These are phyloP conservation scores for Rosa rugosa DNA, from an alignment of 306 rosid species.

Conservation along the genomic window DNA sequence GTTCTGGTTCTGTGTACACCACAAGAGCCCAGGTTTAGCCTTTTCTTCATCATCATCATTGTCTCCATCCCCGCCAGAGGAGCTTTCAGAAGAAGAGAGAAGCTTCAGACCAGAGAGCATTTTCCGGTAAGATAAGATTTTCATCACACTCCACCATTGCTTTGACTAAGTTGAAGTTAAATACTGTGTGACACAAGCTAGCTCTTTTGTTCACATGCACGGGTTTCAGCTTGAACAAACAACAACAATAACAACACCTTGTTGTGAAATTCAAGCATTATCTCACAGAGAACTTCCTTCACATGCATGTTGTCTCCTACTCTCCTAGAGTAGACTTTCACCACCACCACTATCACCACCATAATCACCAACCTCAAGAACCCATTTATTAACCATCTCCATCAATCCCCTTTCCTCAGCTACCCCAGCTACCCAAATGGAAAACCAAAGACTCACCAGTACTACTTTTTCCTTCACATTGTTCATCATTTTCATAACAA, in stretches of 20 bases:
- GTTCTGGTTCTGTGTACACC: not conserved
- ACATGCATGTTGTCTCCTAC: constrained; percentile 68
- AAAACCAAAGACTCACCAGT: constrained; percentile 3
- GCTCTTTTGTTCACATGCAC: constrained; percentile 63
- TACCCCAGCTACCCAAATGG: constrained; percentile 38
- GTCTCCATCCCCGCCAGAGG: not conserved
- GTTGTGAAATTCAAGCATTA: constrained; percentile 70
- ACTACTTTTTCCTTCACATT: constrained; percentile 29
- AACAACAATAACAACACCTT: constrained; percentile 33
- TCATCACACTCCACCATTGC: constrained; percentile 12
- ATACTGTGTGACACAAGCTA: constrained; percentile 19
- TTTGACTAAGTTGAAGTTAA: constrained; percentile 15
- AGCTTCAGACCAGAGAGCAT: not conserved
- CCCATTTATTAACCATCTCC: constrained; percentile 34
- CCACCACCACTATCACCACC: constrained; percentile 26
- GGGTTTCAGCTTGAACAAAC: constrained; percentile 9
- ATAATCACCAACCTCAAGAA: constrained; percentile 2
- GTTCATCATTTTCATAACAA: constrained; percentile 32
- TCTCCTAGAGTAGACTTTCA: constrained; percentile 53
- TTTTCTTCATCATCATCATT: not conserved
- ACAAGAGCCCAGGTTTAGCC: not conserved
- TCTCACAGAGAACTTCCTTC: constrained; percentile 36
- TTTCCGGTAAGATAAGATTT: constrained; percentile 13
- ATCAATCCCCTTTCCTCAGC: constrained; percentile 26
- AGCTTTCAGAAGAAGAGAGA: not conserved